These are phyloP conservation scores for Talaromyces liani DNA, from an alignment of 495 filamentous ascomycete genomes.

Conservation along the genomic window DNA sequence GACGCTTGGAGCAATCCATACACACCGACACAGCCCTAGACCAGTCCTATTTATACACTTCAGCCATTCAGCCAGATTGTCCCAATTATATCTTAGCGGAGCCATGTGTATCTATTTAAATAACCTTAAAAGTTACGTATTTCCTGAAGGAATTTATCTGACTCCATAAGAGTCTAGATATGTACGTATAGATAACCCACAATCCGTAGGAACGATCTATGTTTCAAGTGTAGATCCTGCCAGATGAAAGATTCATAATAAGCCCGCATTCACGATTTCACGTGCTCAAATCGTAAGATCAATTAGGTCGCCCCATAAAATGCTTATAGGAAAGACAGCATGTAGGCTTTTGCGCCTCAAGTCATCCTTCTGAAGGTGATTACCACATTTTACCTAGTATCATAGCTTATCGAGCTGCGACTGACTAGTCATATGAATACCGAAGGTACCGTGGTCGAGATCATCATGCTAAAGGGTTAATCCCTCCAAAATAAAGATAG, in stretches of 20 bases:
- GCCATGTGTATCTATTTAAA: not conserved
- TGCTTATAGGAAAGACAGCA: not conserved
- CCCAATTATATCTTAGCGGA: not conserved
- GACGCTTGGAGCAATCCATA: not conserved
- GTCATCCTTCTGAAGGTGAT: no score
- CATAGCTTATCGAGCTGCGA: no score
- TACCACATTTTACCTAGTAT: no score
- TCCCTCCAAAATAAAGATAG: not conserved
- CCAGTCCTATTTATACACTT: not conserved
- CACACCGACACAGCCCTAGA: not conserved
- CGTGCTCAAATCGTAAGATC: no score
- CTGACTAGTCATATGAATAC: no score
- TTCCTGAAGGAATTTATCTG: not conserved
- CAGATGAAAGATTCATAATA: no score
- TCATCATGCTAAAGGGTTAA: not conserved
- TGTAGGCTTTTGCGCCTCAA: not conserved
- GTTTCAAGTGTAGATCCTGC: no score
- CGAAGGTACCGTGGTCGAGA: no score
- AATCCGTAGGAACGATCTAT: not conserved
- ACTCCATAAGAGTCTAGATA: not conserved
- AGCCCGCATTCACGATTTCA: no score
- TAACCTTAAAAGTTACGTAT: not conserved
- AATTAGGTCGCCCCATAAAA: not conserved
- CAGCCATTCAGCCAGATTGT: not conserved
- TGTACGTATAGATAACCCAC: no score